phyloP scores from a whole-genome alignment of 2,329 filamentous ascomycete genomes.

The Arthrobotrys conoides region DNA sequence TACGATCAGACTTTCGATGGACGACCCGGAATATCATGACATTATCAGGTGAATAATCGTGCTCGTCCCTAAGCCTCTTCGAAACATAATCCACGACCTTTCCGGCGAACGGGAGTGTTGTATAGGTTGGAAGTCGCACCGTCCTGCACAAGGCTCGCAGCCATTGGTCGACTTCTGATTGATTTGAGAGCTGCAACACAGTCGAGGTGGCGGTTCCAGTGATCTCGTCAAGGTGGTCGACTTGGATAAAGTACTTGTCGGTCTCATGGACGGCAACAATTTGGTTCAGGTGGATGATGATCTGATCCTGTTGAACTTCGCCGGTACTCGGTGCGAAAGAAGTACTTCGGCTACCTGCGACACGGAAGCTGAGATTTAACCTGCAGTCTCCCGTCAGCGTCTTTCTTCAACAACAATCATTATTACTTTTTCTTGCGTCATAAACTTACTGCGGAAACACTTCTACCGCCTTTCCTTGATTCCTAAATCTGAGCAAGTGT shows the following conservation, averaged over 20 bases:
- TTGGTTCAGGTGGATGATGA: slow-evolving; percentile 70
- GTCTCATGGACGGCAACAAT: slow-evolving; percentile 78
- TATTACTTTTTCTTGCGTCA: not conserved
- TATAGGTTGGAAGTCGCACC: slow-evolving; percentile 72
- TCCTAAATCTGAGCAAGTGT: slow-evolving; percentile 78
- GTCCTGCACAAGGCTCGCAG: slow-evolving; percentile 75
- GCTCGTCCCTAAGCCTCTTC: slow-evolving; percentile 75
- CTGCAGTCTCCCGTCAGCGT: slow-evolving; percentile 23
- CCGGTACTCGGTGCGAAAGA: slow-evolving; percentile 62
- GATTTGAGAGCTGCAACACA: slow-evolving; percentile 64
- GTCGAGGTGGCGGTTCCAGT: slow-evolving; percentile 63
- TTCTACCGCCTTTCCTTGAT: slow-evolving; percentile 76
- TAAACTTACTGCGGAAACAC: slow-evolving; percentile 70
- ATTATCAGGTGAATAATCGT: slow-evolving; percentile 77
- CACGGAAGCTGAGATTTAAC: slow-evolving; percentile 57
- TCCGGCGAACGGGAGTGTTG: slow-evolving; percentile 65
- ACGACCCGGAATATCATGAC: slow-evolving; percentile 80
- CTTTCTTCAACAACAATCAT: slow-evolving; percentile 20
- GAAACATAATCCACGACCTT: slow-evolving; percentile 75
- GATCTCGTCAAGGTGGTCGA: slow-evolving; percentile 77
- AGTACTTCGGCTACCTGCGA: slow-evolving; percentile 61
- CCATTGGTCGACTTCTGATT: slow-evolving; percentile 77
- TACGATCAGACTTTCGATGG: slow-evolving; percentile 73
- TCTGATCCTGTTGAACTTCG: slow-evolving; percentile 62
- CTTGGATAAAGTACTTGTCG: slow-evolving; percentile 78